Conservation (phyloP, 805 yeast genomes). For the Saturnispora galanensis region DNA sequence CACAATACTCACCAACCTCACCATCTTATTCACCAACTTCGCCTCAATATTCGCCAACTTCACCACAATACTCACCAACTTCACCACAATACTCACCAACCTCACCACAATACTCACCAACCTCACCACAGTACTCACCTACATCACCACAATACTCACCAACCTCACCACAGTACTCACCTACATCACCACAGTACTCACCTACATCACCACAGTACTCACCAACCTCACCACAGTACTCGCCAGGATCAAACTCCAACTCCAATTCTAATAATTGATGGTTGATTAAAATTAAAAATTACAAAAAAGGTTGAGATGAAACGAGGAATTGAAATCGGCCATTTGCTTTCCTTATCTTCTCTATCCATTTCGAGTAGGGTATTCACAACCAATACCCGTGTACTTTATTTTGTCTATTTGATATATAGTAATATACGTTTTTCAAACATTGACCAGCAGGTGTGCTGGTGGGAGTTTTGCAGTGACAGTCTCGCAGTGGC, state of each 20-base stretch:
- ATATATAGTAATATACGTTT: conserved; percentile 6
- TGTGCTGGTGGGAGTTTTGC: no score
- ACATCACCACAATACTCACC: conserved; percentile 77
- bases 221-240: conserved; percentile 65
- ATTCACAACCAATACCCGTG: conserved; percentile 1
- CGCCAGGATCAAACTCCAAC: conserved; percentile 69
- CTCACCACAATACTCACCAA: conserved; percentile 51
- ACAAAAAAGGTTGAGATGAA: background rate
- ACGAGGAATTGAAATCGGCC: background rate
- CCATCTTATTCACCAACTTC: conserved; percentile 57
- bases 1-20: conserved; percentile 68
- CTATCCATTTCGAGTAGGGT: no score
- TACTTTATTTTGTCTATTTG: conserved; percentile 8
- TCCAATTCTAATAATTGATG: conserved; percentile 37
- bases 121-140: conserved; percentile 64
- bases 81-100: conserved; percentile 57
- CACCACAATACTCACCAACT: conserved; percentile 53
- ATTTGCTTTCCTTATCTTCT: no score
- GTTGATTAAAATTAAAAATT: background rate
- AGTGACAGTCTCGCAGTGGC: no score
- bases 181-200: conserved; percentile 70
- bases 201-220: conserved; percentile 77
- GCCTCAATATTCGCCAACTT: conserved; percentile 51
- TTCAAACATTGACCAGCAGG: background rate
- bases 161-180: conserved; percentile 59